Base-by-base conservation (phyloP, 805 yeast genomes). In the Kazachstania psychrophila region DNA sequence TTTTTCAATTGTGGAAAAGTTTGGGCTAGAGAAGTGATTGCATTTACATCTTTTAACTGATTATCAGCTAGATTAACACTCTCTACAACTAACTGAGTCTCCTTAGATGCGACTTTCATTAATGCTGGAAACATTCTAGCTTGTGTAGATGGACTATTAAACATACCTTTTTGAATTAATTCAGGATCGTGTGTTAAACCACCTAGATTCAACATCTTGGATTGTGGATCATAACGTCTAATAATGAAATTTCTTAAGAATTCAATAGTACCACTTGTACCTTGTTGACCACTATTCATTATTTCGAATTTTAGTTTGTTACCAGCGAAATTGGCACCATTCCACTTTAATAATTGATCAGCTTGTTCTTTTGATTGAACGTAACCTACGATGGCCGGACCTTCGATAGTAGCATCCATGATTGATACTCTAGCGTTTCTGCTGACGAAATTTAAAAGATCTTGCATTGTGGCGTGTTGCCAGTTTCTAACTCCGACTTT, bases 81-180 rank as follows among this genome's bases (percentile, higher is more conserved):
- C 22, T 77, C 79, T 4, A 87, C 79, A 6, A 54, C 54, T 17
- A 61, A 49, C 23, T 53, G 50, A 1, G 57, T 55, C 19, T 73
- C 75, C 36, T 73, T 73, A 3, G 65, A 61, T 1, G 95, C 95
- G 7, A 89, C 60, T 54, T 80, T 83, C 81, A 89, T 75, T 45
- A 92, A 62, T 1, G 97, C 97, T 9, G 86, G 81, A 57, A 89
- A 86, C 71, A 87, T 79, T 58, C 89, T 92, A 11, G 88, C 70
- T 23, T 79, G 70, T 1, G 84, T 75, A 9, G 75, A 60, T 12
- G 72, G 63, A 4, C 77, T 62, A 12, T 73, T 70, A 43, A 87
- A 77, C 36, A 85, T 65, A 0, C 95, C 94, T 42, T 69, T 70
- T 14, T 69, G 61, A 10, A 58, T 62, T 28, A 89, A 64, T 9